These are phyloP conservation scores for Nakazawaea peltata DNA, from an alignment of 805 yeast species.

Conservation along the genomic window DNA sequence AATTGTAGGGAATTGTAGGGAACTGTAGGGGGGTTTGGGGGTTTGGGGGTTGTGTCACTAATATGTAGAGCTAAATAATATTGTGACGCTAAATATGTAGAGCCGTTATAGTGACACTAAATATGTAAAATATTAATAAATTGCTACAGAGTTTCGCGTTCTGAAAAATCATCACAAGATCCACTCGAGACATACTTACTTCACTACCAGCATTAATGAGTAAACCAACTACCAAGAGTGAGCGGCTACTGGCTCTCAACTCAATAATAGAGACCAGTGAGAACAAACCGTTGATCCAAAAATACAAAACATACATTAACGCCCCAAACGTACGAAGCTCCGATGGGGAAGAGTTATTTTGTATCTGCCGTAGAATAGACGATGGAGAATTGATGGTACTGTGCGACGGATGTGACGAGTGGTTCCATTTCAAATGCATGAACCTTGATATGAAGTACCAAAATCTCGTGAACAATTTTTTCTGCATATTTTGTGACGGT, in stretches of 20 bases:
- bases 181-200: too few species aligned
- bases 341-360: slow-evolving; percentile 58
- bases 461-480: slow-evolving; percentile 53
- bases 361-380: slow-evolving; percentile 75
- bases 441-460: slow-evolving; percentile 41
- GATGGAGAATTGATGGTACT: slow-evolving; percentile 83
- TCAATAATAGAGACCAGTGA: slow-evolving; percentile 5
- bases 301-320: slow-evolving; percentile 19
- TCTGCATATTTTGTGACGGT: slow-evolving; percentile 63
- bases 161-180: too few species aligned
- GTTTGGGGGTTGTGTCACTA: too few species aligned
- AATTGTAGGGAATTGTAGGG: too few species aligned
- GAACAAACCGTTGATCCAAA: slow-evolving; percentile 16
- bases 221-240: too few species aligned
- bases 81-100: too few species aligned
- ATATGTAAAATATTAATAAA: too few species aligned
- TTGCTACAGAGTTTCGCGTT: too few species aligned
- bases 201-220: too few species aligned
- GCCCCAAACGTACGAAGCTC: slow-evolving; percentile 35
- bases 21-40: too few species aligned
- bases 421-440: slow-evolving; percentile 86
- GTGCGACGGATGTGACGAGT: slow-evolving; percentile 91
- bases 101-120: too few species aligned
- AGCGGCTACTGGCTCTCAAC: not conserved
- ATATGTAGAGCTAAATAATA: too few species aligned